Conservation (phyloP, 2,329 filamentous ascomycete species). For the Microsporum audouinii region DNA sequence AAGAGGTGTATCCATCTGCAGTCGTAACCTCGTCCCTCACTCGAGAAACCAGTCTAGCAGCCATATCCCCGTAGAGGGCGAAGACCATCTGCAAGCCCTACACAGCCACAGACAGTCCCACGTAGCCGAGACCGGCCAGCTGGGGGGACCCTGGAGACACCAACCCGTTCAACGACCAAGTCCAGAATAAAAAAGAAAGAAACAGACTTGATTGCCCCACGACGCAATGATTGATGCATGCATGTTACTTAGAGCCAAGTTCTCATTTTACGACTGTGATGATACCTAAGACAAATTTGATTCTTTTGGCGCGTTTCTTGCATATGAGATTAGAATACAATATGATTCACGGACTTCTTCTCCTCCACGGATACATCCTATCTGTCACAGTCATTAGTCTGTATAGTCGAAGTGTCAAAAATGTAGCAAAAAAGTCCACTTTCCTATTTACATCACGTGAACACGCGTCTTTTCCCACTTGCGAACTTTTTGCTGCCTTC, state of each 20-base stretch:
- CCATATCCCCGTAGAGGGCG: not conserved
- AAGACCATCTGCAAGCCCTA: conserved; percentile 7
- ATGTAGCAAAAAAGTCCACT: not conserved
- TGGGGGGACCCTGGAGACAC: conserved; percentile 5
- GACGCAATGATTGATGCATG: conserved; percentile 9
- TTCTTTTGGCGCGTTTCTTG: conserved; percentile 1
- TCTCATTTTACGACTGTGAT: not conserved
- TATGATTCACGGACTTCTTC: not conserved
- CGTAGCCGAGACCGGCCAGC: conserved; percentile 12
- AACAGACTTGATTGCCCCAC: not conserved
- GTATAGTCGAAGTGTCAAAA: not conserved
- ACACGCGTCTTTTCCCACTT: not conserved
- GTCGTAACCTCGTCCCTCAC: not conserved
- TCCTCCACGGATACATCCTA: not conserved
- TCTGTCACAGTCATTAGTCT: not conserved
- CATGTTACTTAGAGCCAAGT: conserved; percentile 11
- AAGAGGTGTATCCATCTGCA: not conserved
- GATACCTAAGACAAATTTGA: conserved; percentile 1
- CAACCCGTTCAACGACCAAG: not conserved
- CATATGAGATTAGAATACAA: not conserved
- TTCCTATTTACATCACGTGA: conserved; percentile 3
- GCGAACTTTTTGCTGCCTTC: not conserved
- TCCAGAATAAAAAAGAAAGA: not conserved
- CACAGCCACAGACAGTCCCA: conserved; percentile 9
- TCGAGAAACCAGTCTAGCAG: not conserved